Base-by-base conservation (phyloP, 352 stramenopile genomes). In the Phytophthora hibernalis region DNA sequence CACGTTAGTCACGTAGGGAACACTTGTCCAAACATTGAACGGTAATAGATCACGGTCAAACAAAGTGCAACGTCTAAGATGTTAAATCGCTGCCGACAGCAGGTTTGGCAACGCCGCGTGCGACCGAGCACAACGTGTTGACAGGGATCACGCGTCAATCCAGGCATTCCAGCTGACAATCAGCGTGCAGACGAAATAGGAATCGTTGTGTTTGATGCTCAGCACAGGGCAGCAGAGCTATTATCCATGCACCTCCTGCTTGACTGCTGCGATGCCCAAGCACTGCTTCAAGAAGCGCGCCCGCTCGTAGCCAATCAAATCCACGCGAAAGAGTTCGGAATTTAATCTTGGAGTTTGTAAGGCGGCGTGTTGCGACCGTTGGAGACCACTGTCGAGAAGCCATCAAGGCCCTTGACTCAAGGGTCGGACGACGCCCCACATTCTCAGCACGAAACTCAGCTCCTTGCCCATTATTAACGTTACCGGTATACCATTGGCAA, bases 1-100 rank as follows among this genome's bases (percentile, higher is more conserved):
- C 53, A 64, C n/a, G n/a, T n/a, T n/a, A 57, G 33, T 62, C 57
- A 65, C 22, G 40, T 65, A 51, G 56, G 35, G 37, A 58, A 18
- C 57, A 37, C 30, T 62, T 57, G 64, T 57, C 43, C 37, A 50
- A 58, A 22, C 18, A 42, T 42, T 18, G 18, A 38, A 37, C 16
- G 48, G 48, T 53, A 47, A 53, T 61, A 66, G 49, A 66, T 26
- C 49, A 50, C 18, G 18, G 38, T 44, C 15, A 22, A 22, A 20
- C 38, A 44, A 40, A n/a, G 7, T 13, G 28, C 28, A 30, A 33
- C 28, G 28, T 33, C 28, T 33, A 12, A 33, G 28, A 33, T 33
- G 28, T 33, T 33, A 33, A 33, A 33, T 33, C 28, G 28, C 28
- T 33, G 28, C 28, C 1, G 8, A 18, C 35, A 42, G 16, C 35